phyloP scores from a whole-genome alignment of 441 rosid species.

The Eruca vesicaria region DNA sequence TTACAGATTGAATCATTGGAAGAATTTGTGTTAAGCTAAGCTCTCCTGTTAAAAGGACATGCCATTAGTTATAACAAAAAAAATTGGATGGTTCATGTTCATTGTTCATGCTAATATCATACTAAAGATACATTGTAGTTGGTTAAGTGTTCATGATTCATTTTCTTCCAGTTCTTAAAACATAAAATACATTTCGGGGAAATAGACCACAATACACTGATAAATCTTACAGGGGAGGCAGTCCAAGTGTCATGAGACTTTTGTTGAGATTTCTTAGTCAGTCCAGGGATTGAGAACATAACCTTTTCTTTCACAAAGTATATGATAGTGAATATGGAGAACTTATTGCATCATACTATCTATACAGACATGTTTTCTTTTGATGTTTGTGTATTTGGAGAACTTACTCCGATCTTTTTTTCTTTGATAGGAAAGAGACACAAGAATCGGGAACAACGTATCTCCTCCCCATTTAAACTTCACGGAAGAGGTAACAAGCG shows the following conservation, averaged over 20 bases:
- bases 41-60: not conserved
- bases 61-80: not conserved
- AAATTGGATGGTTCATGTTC: not conserved
- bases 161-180: not conserved
- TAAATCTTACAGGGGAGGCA: not conserved
- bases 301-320: not conserved
- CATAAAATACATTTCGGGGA: not conserved
- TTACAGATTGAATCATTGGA: not conserved
- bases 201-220: not conserved
- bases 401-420: slow-evolving; percentile 23
- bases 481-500: slow-evolving; percentile 70
- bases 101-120: not conserved
- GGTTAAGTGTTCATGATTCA: not conserved
- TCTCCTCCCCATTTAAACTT: slow-evolving; percentile 51
- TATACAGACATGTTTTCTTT: not conserved
- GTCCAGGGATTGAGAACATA: not conserved
- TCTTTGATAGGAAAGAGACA: slow-evolving; percentile 55
- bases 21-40: not conserved
- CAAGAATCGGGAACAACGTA: slow-evolving; percentile 37
- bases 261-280: not conserved
- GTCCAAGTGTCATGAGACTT: not conserved
- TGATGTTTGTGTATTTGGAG: not conserved
- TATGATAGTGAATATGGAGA: not conserved
- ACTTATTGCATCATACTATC: not conserved
- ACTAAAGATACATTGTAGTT: not conserved